Conservation (phyloP, 1,139 yeast genomes). For the Suhomyces guaymorum region DNA sequence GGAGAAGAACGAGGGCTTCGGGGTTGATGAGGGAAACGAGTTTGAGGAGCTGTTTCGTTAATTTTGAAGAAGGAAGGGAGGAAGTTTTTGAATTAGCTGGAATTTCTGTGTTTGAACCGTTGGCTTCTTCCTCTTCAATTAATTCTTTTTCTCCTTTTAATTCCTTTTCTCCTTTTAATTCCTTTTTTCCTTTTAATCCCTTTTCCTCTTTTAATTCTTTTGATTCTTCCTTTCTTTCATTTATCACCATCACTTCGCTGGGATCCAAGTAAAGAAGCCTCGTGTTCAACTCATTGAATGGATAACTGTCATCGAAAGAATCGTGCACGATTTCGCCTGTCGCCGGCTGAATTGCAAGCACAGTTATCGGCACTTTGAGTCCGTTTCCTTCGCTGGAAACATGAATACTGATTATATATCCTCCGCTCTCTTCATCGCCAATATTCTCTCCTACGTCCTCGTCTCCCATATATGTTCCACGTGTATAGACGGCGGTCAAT, state of each 20-base stretch:
- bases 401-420: constrained; percentile 35
- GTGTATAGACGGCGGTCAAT: constrained; percentile 73
- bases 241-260: constrained; percentile 61
- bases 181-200: too few relatives aligned
- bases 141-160: too few relatives aligned
- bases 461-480: constrained; percentile 79
- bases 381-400: constrained; percentile 4
- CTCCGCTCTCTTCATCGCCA: constrained; percentile 24
- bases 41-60: constrained; percentile 31
- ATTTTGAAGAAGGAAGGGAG: too few relatives aligned
- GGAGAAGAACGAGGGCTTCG: too few relatives aligned
- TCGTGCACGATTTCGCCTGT: constrained; percentile 82
- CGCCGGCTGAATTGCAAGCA: constrained; percentile 72
- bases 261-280: constrained; percentile 74
- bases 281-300: constrained; percentile 67
- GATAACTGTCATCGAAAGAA: constrained; percentile 55
- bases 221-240: constrained; percentile 27
- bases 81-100: too few relatives aligned
- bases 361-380: neutral
- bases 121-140: too few relatives aligned
- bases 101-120: too few relatives aligned
- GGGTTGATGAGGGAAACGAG: constrained; percentile 15
- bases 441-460: constrained; percentile 29
- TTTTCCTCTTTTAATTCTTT: too few relatives aligned
- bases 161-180: too few relatives aligned